Conservation (phyloP, 2,329 filamentous ascomycete genomes). For the Fusarium nodosum region DNA sequence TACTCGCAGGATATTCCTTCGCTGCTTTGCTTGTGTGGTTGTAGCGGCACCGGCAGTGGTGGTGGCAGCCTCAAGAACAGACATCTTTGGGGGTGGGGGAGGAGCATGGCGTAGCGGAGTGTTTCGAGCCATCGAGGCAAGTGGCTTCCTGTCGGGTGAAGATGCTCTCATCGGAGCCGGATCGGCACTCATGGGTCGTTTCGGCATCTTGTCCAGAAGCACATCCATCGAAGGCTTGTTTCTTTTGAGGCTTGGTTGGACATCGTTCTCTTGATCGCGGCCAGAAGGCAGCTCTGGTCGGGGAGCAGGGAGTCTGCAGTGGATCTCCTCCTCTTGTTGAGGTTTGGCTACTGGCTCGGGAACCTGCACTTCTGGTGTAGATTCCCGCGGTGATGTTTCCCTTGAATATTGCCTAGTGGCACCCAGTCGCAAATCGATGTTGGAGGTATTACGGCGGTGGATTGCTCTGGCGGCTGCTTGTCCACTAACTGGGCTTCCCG, state of each 20-base stretch:
- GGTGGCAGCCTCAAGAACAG: conserved; percentile 91
- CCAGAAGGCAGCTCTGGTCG: conserved; percentile 71
- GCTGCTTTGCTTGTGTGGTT: conserved; percentile 78
- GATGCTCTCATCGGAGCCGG: conserved; percentile 55
- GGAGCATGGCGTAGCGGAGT: conserved; percentile 85
- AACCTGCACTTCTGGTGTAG: conserved; percentile 31
- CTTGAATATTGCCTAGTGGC: conserved; percentile 53
- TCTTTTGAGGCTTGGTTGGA: conserved; percentile 76
- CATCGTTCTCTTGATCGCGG: conserved; percentile 88
- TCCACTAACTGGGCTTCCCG: conserved; percentile 70
- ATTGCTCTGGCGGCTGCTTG: conserved; percentile 60
- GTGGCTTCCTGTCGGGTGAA: conserved; percentile 69
- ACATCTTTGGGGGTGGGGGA: conserved; percentile 95
- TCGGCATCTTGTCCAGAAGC: conserved; percentile 68
- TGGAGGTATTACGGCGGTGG: conserved; percentile 58
- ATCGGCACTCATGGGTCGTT: conserved; percentile 64
- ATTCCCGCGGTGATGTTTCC: conserved; percentile 40
- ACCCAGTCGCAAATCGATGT: conserved; percentile 54
- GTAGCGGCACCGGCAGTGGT: conserved; percentile 84
- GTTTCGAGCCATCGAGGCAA: conserved; percentile 69
- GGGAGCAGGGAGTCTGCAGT: conserved; percentile 60
- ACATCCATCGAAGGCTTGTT: conserved; percentile 68
- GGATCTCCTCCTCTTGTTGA: conserved; percentile 56
- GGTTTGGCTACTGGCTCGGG: conserved; percentile 29
- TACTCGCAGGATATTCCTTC: conserved; percentile 85